Evolutionary conservation across 495 filamentous ascomycete genomes (phyloP), one percentile per base, ranked within the genome.

Genomic region (Aspergillus indologenus): DNA sequence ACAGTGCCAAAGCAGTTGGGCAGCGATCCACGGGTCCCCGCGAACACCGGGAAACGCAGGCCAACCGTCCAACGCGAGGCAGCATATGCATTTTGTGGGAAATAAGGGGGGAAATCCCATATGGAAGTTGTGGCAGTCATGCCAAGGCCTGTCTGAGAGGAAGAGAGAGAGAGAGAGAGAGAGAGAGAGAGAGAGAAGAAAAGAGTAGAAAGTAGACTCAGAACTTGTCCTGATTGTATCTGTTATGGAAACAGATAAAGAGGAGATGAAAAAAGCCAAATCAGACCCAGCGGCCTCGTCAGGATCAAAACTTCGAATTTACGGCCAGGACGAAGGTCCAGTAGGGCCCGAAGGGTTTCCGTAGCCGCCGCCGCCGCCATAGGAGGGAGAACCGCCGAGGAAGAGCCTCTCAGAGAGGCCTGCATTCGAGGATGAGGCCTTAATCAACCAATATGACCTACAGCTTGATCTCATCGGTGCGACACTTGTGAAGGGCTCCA

Each of bases 301-400:
- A 75, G 63, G 72, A 78, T 71, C 73, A 78, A 75, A 69, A 74
- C 65, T 54, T 53, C 46, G 61, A 64, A 69, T 85, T 82, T 96
- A 97, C 94, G 92, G 98, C 94, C 94, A 98, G 63, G 88, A 92
- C 61, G 85, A 90, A 72, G 89, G 88, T 64, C 88, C 89, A 58
- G 86, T 88, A 64, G 86, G 79, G 65, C 90, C 91, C 55, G 87
- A 87, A 57, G 91, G 91, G 78, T 95, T 95, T 70, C 92, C 92
- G 72, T 91, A 91, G 66, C 81, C 60, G 50, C 69, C 65, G 40
- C 75, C 60, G n/a, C 59, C 59, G 42, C 68, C 65, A 46, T 68
- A 68, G 31, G 69, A 62, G 31, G 70, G 76, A 61, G 79, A 68
- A 56, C 78, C 78, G 24, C 48, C 48, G 24, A 29, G 31, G 53